These are phyloP conservation scores for Tuber calosporum DNA, from an alignment of 495 filamentous ascomycete genomes.

Conservation along the genomic window DNA sequence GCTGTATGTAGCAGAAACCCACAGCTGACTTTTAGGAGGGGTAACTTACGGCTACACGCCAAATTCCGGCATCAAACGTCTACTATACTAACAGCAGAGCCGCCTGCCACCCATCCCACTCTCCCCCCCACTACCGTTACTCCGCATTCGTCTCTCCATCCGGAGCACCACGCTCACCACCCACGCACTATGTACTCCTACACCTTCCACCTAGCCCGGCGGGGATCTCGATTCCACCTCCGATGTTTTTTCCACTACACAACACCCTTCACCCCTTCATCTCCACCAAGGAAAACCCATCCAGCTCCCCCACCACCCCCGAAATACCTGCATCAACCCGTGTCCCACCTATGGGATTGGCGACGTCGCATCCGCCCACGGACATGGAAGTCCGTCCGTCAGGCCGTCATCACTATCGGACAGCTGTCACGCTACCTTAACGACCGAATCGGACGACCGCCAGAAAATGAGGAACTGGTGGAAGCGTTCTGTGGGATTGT, in stretches of 20 bases:
- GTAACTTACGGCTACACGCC: neutral
- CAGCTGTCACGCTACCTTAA: slow-evolving; percentile 30
- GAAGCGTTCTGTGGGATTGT: slow-evolving; percentile 20
- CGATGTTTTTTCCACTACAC: neutral
- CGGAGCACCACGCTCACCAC: slow-evolving; percentile 2
- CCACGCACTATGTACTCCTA: slow-evolving; percentile 25
- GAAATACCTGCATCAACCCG: slow-evolving; percentile 5
- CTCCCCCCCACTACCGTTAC: neutral
- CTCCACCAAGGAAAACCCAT: neutral
- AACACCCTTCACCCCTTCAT: neutral
- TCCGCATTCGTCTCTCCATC: neutral
- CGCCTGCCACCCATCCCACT: neutral
- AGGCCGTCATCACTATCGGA: slow-evolving; percentile 13
- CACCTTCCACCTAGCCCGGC: slow-evolving; percentile 18
- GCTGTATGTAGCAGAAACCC: neutral
- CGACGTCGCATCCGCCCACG: slow-evolving; percentile 1
- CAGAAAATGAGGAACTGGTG: slow-evolving; percentile 11
- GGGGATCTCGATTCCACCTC: neutral
- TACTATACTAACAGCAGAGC: neutral
- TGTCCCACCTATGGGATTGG: neutral
- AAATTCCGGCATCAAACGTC: neutral
- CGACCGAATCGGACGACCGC: slow-evolving; percentile 30
- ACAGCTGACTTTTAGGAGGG: neutral
- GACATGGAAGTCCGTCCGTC: neutral
- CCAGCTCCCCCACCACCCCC: slow-evolving; percentile 4